Evolutionary conservation across 345 rosid genomes (phyloP).

Genomic region (Syzygium aromaticum): DNA sequence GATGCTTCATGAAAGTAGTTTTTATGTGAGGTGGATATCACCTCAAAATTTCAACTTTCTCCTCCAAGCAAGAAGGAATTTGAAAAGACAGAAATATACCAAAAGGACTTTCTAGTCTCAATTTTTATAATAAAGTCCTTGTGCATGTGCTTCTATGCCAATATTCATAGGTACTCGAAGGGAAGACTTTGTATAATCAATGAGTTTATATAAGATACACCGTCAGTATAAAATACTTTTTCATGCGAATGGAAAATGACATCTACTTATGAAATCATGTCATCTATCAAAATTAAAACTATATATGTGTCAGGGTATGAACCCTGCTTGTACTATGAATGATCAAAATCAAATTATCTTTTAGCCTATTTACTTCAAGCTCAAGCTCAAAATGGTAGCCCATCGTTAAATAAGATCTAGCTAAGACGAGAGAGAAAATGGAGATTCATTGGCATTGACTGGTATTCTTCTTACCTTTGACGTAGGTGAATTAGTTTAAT

Average conservation of each 20-base stretch:
- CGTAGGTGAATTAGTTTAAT: too few species aligned
- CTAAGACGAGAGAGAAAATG: neutral
- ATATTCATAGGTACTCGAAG: neutral
- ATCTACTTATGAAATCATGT: neutral
- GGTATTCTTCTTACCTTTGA: too few species aligned
- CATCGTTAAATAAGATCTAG: neutral
- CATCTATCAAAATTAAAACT: neutral
- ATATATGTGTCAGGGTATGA: neutral
- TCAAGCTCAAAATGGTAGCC: neutral
- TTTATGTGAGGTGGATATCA: neutral
- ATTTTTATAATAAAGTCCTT: neutral
- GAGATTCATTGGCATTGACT: too few species aligned
- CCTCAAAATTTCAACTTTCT: neutral
- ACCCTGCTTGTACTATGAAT: neutral
- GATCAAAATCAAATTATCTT: neutral
- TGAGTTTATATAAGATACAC: neutral
- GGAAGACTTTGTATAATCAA: neutral
- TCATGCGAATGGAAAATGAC: neutral
- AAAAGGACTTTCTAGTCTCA: neutral
- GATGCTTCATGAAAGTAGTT: neutral
- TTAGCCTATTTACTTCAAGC: neutral
- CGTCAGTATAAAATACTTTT: neutral
- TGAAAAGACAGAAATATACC: neutral
- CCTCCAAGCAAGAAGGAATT: neutral
- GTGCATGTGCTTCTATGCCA: neutral